Base-by-base conservation (phyloP, 1,284 basidiomycete genomes). In the Heterobasidion parviporum region DNA sequence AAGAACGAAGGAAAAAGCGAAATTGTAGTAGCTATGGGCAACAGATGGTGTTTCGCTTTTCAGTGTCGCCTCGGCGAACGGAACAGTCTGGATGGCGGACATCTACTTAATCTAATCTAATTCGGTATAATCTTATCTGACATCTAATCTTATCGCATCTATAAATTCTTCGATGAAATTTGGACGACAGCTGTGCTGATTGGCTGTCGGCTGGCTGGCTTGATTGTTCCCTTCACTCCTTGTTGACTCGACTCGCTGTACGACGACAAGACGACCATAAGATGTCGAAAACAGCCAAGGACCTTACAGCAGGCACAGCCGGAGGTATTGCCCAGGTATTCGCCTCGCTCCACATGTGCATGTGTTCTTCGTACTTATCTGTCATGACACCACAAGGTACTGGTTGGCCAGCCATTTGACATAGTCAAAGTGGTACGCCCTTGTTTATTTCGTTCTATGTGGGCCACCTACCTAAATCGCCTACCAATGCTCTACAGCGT, bases 401-500 rank as follows among this genome's bases (percentile, higher is more conserved):
- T 97, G 46, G 93, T 96, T 54, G 94, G 94, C 49, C 94, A 97
- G 72, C 92, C 94, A 16, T 96, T 98, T 68, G 95, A 98, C 72
- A 97, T 97, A 61, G 90, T 96, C 73, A 98, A 98, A 84, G 89
- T 92, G 73, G 89, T 91, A 65, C 54, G 45, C 59, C 58, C 38
- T 41, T 33, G 9, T 52, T n/a, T 54, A 61, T 50, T 41, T 41
- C 50, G 43, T 51, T 52, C 53, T 52, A 59, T 54, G 55, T 50
- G 50, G 26, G 26, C 26, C 5, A 26, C 5, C 3, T 26, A 26
- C 26, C 26, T 56, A 48, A 55, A 35, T 54, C 35, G 43, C 47
- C 55, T 60, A 62, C 33, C 44, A 12, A 16, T 35, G 32, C 60
- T 53, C 46, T 36, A 49, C 65, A 89, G 81, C 85, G 95, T 60